Conservation (phyloP, 2,329 filamentous ascomycete genomes). For the Trichophyton simii region DNA sequence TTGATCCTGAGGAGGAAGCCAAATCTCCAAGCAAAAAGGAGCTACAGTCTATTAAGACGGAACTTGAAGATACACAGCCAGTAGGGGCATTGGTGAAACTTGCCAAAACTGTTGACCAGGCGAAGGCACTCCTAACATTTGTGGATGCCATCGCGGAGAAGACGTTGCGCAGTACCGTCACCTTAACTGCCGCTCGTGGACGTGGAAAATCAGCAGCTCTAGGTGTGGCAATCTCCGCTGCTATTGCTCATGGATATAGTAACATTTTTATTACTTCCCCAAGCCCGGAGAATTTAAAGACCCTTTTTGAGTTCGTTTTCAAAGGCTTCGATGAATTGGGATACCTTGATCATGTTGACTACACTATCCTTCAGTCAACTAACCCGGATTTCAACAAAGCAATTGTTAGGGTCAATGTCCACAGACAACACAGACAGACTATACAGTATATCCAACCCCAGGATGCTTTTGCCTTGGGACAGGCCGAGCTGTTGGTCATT, state of each 20-base stretch:
- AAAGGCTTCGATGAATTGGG: conserved; percentile 92
- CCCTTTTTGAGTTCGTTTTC: conserved; percentile 94
- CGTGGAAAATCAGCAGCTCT: conserved; percentile 94
- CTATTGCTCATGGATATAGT: conserved; percentile 90
- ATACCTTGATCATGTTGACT: conserved; percentile 91
- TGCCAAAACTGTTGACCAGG: conserved; percentile 85
- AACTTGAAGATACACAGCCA: conserved; percentile 70
- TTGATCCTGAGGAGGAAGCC: conserved; percentile 59
- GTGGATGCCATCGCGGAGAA: conserved; percentile 95
- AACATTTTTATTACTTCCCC: conserved; percentile 99
- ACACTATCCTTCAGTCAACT: conserved; percentile 94
- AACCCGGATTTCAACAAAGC: conserved; percentile 99
- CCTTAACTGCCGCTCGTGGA: conserved; percentile 83
- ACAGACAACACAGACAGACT: conserved; percentile 87
- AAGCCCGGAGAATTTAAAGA: conserved; percentile 96
- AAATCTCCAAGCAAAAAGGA: conserved; percentile 59
- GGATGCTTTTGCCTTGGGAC: conserved; percentile 85
- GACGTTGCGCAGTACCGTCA: conserved; percentile 83
- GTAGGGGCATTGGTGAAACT: conserved; percentile 73
- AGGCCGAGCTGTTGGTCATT: conserved; percentile 89
- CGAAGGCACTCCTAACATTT: conserved; percentile 91
- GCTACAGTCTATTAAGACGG: conserved; percentile 76
- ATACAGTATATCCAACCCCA: conserved; percentile 98
- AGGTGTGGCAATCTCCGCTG: conserved; percentile 85
- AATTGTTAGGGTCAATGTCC: conserved; percentile 91